Conservation (phyloP, 768 basidiomycete genomes). For the Rhodotorula paludigena region DNA sequence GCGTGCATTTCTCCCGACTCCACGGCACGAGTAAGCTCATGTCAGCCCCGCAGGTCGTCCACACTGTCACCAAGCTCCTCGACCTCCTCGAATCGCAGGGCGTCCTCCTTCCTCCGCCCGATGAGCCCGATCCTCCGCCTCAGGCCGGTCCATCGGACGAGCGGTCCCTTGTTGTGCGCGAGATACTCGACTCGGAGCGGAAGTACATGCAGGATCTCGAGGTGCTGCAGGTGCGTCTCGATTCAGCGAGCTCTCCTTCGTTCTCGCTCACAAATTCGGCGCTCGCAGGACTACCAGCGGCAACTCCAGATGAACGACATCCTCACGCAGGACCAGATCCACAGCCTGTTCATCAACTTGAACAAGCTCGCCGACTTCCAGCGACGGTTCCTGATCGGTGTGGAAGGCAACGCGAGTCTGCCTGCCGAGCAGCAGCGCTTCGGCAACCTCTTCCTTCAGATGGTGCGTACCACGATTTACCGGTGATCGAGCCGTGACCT, state of each 20-base stretch:
- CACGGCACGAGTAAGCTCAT: too few species aligned
- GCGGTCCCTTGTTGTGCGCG: constrained; percentile 55
- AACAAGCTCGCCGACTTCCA: constrained; percentile 96
- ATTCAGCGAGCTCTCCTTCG: background rate
- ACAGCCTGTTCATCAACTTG: constrained; percentile 88
- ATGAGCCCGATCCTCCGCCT: constrained; percentile 14
- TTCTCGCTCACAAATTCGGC: too few species aligned
- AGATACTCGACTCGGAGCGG: constrained; percentile 91
- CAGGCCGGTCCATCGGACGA: constrained; percentile 34
- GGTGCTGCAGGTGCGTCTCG: constrained; percentile 75
- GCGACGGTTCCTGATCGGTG: constrained; percentile 80
- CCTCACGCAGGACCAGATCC: constrained; percentile 90
- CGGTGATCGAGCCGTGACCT: rapidly evolving
- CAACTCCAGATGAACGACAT: constrained; percentile 74
- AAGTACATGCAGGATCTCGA: constrained; percentile 98
- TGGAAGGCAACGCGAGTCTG: constrained; percentile 77
- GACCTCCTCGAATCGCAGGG: constrained; percentile 64
- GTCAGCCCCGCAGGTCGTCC: constrained; percentile 61
- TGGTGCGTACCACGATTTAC: constrained; percentile 38
- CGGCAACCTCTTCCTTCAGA: constrained; percentile 77
- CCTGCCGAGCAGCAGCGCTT: constrained; percentile 80
- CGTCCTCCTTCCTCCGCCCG: constrained; percentile 23
- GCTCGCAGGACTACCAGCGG: constrained; percentile 75
- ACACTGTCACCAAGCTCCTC: constrained; percentile 79
- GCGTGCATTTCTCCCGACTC: too few species aligned